Conservation (phyloP, 2,329 filamentous ascomycete species). For the Trichophyton benhamiae region DNA sequence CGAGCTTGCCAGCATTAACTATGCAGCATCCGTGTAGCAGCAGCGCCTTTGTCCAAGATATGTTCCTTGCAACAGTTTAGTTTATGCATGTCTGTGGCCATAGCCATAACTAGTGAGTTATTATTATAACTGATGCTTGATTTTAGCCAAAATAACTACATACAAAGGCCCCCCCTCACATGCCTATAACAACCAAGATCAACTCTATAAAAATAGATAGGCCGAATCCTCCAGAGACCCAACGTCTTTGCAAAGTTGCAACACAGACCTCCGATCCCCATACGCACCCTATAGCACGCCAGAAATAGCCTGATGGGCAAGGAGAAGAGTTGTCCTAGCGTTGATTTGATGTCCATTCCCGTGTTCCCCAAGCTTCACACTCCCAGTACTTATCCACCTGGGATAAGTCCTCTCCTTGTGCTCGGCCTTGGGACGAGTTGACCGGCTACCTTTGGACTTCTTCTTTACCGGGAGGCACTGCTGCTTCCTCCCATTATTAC, state of each 20-base stretch:
- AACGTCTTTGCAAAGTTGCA: background rate
- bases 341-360: background rate
- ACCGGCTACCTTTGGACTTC: background rate
- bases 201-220: slow-evolving; percentile 1
- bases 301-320: background rate
- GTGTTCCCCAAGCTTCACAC: background rate
- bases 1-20: background rate
- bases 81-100: background rate
- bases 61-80: background rate
- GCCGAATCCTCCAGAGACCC: background rate
- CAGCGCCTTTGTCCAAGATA: background rate
- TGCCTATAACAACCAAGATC: background rate
- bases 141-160: background rate
- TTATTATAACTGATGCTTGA: background rate
- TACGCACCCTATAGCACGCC: background rate
- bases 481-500: background rate
- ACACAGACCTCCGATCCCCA: background rate
- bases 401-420: background rate
- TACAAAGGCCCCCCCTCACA: background rate
- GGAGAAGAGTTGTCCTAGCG: background rate
- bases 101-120: background rate
- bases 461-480: background rate
- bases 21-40: background rate
- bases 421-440: background rate
- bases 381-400: background rate